These are phyloP conservation scores for Tieghemiomyces parasiticus DNA, from an alignment of 192 early-diverging fungal species.

Conservation along the genomic window DNA sequence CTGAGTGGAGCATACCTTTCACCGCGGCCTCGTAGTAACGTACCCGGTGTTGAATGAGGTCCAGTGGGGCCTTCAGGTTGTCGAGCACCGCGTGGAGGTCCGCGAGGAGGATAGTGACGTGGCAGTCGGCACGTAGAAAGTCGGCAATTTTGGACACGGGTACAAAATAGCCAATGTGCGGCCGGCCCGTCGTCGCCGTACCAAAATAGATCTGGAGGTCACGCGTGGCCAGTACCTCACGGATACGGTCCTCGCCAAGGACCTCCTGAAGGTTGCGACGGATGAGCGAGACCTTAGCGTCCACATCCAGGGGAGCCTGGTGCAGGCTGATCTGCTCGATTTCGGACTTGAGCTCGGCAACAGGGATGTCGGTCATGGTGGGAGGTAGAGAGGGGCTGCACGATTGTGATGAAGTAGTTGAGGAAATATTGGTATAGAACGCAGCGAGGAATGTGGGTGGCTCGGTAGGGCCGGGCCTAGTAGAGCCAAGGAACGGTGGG, in stretches of 20 bases:
- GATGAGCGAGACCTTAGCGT: conserved; percentile 69
- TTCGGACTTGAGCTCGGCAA: background rate
- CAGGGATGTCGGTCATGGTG: background rate
- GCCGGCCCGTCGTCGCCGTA: conserved; percentile 88
- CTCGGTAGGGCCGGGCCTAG: too few species aligned
- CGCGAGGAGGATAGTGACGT: conserved; percentile 82
- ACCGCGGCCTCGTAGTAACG: conserved; percentile 89
- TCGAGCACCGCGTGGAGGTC: conserved; percentile 97
- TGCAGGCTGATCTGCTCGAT: background rate
- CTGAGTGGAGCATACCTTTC: conserved; percentile 79
- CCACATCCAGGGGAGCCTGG: conserved; percentile 9
- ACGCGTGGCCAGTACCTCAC: conserved; percentile 69
- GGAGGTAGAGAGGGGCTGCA: too few species aligned
- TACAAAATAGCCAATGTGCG: conserved; percentile 97
- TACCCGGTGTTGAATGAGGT: conserved; percentile 72
- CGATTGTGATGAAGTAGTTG: too few species aligned
- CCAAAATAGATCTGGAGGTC: conserved; percentile 96
- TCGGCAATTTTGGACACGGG: conserved; percentile 97
- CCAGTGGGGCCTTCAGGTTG: conserved; percentile 94
- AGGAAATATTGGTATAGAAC: too few species aligned
- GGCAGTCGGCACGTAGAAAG: conserved; percentile 78
- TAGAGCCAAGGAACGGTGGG: too few species aligned
- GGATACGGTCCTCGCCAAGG: conserved; percentile 76
- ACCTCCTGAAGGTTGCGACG: conserved; percentile 89
- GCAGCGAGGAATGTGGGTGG: too few species aligned